These are phyloP conservation scores for Camellia oleifera DNA, from an alignment of 179 eudicot genomes.

Conservation along the genomic window DNA sequence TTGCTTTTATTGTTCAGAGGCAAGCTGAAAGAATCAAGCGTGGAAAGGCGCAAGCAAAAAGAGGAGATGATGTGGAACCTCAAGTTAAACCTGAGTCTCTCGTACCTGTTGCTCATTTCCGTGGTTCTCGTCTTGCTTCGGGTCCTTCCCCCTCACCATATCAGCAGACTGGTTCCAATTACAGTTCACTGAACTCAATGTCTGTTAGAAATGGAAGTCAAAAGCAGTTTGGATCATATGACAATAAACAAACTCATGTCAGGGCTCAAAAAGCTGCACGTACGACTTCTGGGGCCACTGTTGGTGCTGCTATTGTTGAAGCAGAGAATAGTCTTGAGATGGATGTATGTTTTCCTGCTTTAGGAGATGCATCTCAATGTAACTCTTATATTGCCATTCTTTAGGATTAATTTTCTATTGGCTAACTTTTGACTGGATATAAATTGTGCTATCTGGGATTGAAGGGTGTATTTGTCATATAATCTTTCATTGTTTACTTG, in stretches of 20 bases:
- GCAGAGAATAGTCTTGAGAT: conserved; percentile 71
- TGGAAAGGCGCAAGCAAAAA: conserved; percentile 63
- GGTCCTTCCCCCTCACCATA: conserved; percentile 81
- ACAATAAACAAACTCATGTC: conserved; percentile 11
- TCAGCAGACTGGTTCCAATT: conserved; percentile 36
- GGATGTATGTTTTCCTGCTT: conserved; percentile 57
- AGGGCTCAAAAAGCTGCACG: conserved; percentile 65
- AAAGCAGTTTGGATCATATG: conserved; percentile 22
- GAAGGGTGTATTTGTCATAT: neutral
- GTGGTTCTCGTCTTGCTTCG: conserved; percentile 96
- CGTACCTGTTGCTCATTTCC: conserved; percentile 81
- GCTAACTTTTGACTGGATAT: neutral
- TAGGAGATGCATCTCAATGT: conserved; percentile 22
- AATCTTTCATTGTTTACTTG: neutral
- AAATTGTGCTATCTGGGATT: neutral
- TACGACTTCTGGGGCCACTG: conserved; percentile 54
- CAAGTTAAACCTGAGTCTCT: conserved; percentile 58
- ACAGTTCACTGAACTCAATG: conserved; percentile 20
- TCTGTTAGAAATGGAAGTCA: conserved; percentile 18
- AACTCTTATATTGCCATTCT: conserved; percentile 7
- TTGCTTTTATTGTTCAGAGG: conserved; percentile 47
- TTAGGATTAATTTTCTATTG: conserved; percentile 2
- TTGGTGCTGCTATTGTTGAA: conserved; percentile 94
- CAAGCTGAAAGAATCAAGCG: conserved; percentile 78
- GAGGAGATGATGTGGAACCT: conserved; percentile 91